A percentile compares a stretch with the other conserved stretches of the same genome.
These are phyloP conservation scores for Lecanicillium sp. DNA, from an alignment of 2,329 filamentous ascomycete genomes.

Conservation along the genomic window DNA sequence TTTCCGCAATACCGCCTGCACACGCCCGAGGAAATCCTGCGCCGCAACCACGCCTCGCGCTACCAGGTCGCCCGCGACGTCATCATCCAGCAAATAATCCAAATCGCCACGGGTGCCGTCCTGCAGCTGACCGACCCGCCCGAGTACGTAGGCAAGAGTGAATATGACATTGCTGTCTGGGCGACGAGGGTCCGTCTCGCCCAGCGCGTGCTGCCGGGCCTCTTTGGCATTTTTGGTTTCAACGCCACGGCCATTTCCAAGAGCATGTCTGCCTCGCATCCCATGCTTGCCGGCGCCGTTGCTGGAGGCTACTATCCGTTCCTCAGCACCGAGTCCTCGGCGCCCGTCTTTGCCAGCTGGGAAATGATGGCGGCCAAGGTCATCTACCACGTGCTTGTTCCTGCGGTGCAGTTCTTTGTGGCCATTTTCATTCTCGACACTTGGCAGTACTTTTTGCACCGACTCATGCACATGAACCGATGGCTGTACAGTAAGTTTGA, in stretches of 20 bases:
- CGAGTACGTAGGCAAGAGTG: conserved; percentile 67
- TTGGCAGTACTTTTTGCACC: conserved; percentile 97
- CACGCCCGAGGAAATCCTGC: conserved; percentile 82
- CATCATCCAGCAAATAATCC: conserved; percentile 82
- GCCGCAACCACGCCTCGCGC: conserved; percentile 78
- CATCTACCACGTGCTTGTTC: conserved; percentile 73
- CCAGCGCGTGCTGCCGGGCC: conserved; percentile 66
- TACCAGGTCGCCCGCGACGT: conserved; percentile 87
- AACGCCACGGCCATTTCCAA: conserved; percentile 69
- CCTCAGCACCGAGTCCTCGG: conserved; percentile 51
- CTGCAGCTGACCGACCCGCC: conserved; percentile 65
- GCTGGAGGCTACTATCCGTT: conserved; percentile 75
- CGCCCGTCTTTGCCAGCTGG: conserved; percentile 75
- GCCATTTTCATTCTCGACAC: conserved; percentile 78
- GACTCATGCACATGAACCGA: conserved; percentile 93
- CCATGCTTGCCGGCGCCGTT: conserved; percentile 65
- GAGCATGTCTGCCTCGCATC: conserved; percentile 62
- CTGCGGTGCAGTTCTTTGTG: conserved; percentile 65
- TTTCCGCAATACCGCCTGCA: conserved; percentile 90
- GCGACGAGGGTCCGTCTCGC: conserved; percentile 71
- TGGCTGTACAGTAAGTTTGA: conserved; percentile 80
- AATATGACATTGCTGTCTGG: conserved; percentile 86
- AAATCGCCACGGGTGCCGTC: conserved; percentile 61
- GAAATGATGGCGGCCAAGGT: conserved; percentile 66
- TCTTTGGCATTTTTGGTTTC: conserved; percentile 65